These are phyloP conservation scores for Thraustochytrium sp. DNA, from an alignment of 352 stramenopile genomes.

Conservation along the genomic window DNA sequence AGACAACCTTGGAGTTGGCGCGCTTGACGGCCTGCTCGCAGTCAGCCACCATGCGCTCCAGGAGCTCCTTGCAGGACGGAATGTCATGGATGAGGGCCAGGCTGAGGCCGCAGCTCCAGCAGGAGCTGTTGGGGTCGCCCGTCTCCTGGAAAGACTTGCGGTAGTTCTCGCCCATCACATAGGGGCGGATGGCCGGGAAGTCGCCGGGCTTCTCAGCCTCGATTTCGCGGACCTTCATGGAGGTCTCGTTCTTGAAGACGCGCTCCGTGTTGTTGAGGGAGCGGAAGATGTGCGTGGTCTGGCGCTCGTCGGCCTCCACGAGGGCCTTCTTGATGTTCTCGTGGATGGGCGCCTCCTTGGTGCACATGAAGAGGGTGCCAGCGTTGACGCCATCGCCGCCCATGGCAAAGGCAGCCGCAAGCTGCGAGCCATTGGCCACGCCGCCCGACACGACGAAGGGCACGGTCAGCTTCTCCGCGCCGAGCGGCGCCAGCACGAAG, in stretches of 20 bases:
- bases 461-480: conserved; percentile 46
- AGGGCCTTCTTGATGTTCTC: conserved; percentile 55
- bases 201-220: conserved; percentile 51
- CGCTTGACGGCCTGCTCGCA: conserved; percentile 44
- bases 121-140: conserved; percentile 49
- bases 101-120: conserved; percentile 52
- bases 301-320: conserved; percentile 48
- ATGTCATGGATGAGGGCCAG: conserved; percentile 55
- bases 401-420: conserved; percentile 53
- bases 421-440: conserved; percentile 51
- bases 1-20: conserved; percentile 3
- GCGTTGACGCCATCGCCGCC: conserved; percentile 54
- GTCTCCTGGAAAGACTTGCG: conserved; percentile 49
- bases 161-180: conserved; percentile 50
- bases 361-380: conserved; percentile 55
- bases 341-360: conserved; percentile 52
- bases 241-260: conserved; percentile 54
- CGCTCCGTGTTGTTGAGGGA: conserved; percentile 53
- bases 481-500: conserved; percentile 52
- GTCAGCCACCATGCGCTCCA: conserved; percentile 52
- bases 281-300: conserved; percentile 53
- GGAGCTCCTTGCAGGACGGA: conserved; percentile 50
- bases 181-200: conserved; percentile 50
- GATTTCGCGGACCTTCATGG: conserved; percentile 52
- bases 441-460: conserved; percentile 54